phyloP scores from a whole-genome alignment of 306 rosid genomes.

The Fragaria nilgerrensis region DNA sequence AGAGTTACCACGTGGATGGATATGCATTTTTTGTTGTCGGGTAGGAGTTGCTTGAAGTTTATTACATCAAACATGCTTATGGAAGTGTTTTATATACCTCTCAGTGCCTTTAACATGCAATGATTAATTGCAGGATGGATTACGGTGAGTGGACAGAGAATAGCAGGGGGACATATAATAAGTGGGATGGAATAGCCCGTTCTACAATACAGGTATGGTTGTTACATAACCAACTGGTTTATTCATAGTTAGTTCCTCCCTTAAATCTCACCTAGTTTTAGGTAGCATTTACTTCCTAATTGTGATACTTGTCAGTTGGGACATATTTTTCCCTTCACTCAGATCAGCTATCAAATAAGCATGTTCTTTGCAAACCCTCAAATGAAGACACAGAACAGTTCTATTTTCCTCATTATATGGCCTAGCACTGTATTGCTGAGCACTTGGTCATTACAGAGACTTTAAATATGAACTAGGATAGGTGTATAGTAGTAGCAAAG shows the following conservation, averaged over 20 bases:
- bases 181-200: conserved; percentile 99
- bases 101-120: conserved; percentile 6
- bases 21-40: conserved; percentile 95
- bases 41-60: conserved; percentile 34
- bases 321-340: neutral
- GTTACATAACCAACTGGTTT: neutral
- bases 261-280: neutral
- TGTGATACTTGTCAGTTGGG: neutral
- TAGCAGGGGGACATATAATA: conserved; percentile 94
- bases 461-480: neutral
- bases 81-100: neutral
- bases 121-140: conserved; percentile 74
- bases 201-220: conserved; percentile 67
- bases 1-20: conserved; percentile 82
- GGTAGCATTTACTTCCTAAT: neutral
- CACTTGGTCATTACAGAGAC: neutral
- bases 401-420: neutral
- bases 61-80: conserved; percentile 3
- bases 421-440: neutral
- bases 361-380: neutral
- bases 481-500: neutral
- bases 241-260: conserved; percentile 8
- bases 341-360: neutral
- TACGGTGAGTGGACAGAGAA: conserved; percentile 92
- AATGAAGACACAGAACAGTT: neutral